phyloP scores from a whole-genome alignment of 2,329 filamentous ascomycete species.

The Coniosporium tulheliwenetii region DNA sequence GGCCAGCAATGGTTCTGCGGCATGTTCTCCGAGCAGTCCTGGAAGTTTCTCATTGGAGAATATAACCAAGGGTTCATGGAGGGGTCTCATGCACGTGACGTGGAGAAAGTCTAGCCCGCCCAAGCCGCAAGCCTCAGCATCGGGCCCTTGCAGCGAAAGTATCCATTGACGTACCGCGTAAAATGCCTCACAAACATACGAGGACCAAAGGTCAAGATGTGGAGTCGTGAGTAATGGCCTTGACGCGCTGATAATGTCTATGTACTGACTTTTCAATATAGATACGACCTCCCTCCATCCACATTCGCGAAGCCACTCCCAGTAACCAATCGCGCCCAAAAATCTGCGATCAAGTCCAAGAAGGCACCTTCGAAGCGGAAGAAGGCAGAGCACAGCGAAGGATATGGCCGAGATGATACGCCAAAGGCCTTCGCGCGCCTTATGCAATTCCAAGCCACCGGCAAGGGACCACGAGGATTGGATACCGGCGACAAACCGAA shows the following conservation, averaged over 20 bases:
- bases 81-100: too few species aligned
- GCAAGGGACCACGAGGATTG: constrained; percentile 44
- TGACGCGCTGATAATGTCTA: constrained; percentile 32
- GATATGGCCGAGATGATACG: constrained; percentile 57
- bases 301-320: constrained; percentile 43
- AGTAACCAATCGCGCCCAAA: constrained; percentile 24
- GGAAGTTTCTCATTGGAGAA: too few species aligned
- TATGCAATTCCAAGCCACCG: constrained; percentile 56
- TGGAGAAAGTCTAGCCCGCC: too few species aligned
- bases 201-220: constrained; percentile 16
- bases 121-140: too few species aligned
- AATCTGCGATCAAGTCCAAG: constrained; percentile 13
- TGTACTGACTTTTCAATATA: constrained; percentile 24
- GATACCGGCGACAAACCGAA: constrained; percentile 47
- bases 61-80: too few species aligned
- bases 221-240: constrained; percentile 14
- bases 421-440: constrained; percentile 76
- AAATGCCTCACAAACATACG: constrained; percentile 16
- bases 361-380: constrained; percentile 14
- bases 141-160: too few species aligned
- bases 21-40: too few species aligned
- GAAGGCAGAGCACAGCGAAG: constrained; percentile 17
- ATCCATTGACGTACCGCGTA: background rate
- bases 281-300: constrained; percentile 45
- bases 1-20: too few species aligned